Conservation (phyloP, 1,284 basidiomycete species). For the Rhodotorula sp. region DNA sequence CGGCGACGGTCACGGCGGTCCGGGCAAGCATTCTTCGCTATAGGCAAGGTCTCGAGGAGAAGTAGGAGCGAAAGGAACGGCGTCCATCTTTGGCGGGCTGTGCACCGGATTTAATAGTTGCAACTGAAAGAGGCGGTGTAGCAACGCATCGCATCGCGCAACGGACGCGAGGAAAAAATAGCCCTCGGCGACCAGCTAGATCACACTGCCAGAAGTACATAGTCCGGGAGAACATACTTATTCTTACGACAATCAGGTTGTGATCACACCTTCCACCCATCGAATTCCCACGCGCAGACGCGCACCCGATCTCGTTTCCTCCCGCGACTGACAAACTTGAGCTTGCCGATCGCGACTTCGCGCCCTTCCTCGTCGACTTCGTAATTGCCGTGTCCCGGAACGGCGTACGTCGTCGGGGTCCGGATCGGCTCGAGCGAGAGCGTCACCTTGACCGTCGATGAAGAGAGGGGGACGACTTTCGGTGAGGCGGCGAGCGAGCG, state of each 20-base stretch:
- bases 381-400: conserved; percentile 14
- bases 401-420: conserved; percentile 17
- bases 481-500: conserved; percentile 6
- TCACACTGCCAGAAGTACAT: neutral
- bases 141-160: too few relatives aligned
- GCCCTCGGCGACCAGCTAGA: too few relatives aligned
- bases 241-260: neutral
- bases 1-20: neutral
- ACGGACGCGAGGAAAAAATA: too few relatives aligned
- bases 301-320: conserved; percentile 26
- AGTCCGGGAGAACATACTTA: neutral
- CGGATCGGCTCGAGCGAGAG: conserved; percentile 25
- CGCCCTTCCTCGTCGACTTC: conserved; percentile 22
- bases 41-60: neutral
- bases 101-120: too few relatives aligned
- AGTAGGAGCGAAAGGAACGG: neutral
- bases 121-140: neutral
- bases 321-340: conserved; percentile 38
- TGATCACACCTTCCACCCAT: conserved; percentile 36
- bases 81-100: too few relatives aligned
- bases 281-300: conserved; percentile 39
- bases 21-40: conserved; percentile 10
- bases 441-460: conserved; percentile 12
- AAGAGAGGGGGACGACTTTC: neutral
- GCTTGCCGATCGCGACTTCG: conserved; percentile 28